Percentiles rank a stretch among this genome's conserved stretches.
These are phyloP conservation scores for Leptographium galeiforme DNA, from an alignment of 2,329 filamentous ascomycete genomes.

Conservation along the genomic window DNA sequence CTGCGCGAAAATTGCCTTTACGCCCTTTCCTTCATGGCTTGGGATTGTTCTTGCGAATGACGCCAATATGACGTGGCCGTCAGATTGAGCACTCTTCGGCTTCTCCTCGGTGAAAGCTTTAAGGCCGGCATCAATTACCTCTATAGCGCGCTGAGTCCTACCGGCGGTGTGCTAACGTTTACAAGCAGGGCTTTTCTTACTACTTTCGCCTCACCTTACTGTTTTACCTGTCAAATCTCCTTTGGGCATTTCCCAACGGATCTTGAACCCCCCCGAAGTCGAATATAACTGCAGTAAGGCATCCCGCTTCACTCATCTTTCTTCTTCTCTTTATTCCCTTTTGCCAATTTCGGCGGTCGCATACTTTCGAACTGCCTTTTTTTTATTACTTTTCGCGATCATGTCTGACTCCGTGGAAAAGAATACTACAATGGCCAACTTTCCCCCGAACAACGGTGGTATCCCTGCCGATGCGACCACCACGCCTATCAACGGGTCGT, in stretches of 20 bases:
- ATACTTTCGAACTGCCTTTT: not conserved
- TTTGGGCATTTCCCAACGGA: not conserved
- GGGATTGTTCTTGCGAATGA: not conserved
- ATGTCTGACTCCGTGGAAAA: not conserved
- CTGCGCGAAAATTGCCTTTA: not conserved
- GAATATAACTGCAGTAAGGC: not conserved
- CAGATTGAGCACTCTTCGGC: not conserved
- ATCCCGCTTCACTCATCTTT: not conserved
- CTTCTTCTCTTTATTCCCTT: not conserved
- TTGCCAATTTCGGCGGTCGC: no score
- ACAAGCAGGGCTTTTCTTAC: not conserved
- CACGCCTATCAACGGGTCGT: conserved; percentile 17
- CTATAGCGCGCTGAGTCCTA: no score
- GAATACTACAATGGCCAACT: conserved; percentile 10
- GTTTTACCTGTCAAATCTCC: not conserved
- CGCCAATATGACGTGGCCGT: not conserved
- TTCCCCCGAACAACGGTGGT: conserved; percentile 10
- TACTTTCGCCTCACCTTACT: not conserved
- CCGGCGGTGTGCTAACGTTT: not conserved
- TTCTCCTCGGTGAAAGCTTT: not conserved
- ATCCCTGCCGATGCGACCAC: conserved; percentile 11
- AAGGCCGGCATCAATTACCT: no score
- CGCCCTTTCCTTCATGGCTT: no score
- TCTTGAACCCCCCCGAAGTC: not conserved
- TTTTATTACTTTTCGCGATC: not conserved